Conservation (phyloP, 192 early-diverging fungal genomes). For the Entomortierella beljakovae region DNA sequence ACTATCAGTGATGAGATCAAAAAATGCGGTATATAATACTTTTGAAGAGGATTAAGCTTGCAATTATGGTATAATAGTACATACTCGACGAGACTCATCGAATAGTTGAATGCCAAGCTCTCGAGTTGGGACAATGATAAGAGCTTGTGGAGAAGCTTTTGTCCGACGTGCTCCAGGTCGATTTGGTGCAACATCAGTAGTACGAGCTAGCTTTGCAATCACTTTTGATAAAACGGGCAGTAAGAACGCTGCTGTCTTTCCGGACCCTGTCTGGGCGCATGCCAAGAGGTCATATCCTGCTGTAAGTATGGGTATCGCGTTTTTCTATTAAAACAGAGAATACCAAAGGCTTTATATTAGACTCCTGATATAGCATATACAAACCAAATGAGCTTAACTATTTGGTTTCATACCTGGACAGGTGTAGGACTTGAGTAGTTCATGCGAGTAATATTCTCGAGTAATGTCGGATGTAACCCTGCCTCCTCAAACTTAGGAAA, state of each 20-base stretch:
- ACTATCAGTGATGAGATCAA: neutral
- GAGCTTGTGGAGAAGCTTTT: constrained; percentile 72
- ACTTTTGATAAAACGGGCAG: constrained; percentile 79
- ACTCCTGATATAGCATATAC: neutral
- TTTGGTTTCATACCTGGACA: constrained; percentile 64
- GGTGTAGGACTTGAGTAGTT: constrained; percentile 79
- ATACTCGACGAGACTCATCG: constrained; percentile 76
- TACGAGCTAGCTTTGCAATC: constrained; percentile 59
- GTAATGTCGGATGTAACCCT: constrained; percentile 70
- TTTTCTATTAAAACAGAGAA: constrained; percentile 53
- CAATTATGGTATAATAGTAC: neutral
- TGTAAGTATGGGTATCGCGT: constrained; percentile 71
- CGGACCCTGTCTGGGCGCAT: constrained; percentile 83
- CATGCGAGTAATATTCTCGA: constrained; percentile 75
- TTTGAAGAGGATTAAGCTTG: too few species aligned
- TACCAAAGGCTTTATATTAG: neutral
- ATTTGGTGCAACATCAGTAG: constrained; percentile 28
- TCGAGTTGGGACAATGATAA: constrained; percentile 88
- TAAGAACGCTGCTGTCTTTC: constrained; percentile 88
- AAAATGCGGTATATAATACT: neutral
- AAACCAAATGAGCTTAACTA: neutral
- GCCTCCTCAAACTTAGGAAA: constrained; percentile 70
- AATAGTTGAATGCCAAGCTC: constrained; percentile 88
- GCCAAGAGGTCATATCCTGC: constrained; percentile 83
- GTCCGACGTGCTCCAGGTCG: constrained; percentile 47